Percentiles rank a stretch among this genome's conserved stretches.
These are phyloP conservation scores for Colletotrichum sp. DNA, from an alignment of 2,329 filamentous ascomycete species.

Conservation along the genomic window DNA sequence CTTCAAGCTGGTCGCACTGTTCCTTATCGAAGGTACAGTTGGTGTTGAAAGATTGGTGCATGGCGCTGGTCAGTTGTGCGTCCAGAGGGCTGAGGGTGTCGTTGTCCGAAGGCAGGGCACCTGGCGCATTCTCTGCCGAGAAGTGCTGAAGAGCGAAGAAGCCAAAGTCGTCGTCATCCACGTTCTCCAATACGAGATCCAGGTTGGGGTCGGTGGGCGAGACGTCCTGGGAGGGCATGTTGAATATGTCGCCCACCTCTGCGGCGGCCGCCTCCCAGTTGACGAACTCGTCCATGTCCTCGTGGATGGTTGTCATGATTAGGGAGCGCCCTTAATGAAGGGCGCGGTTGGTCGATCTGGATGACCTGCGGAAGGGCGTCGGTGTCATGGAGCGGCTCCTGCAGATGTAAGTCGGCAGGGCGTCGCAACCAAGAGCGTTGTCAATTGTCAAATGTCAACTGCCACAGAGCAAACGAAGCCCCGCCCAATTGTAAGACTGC, in stretches of 20 bases:
- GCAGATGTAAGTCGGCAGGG: constrained; percentile 12
- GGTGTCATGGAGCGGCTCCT: background rate
- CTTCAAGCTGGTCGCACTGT: constrained; percentile 24
- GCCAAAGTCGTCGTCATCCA: constrained; percentile 63
- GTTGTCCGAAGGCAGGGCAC: constrained; percentile 6
- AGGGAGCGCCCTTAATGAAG: constrained; percentile 1
- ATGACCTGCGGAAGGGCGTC: constrained; percentile 14
- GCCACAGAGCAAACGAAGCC: constrained; percentile 5
- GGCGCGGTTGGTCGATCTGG: background rate
- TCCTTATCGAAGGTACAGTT: background rate
- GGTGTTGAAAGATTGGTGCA: background rate
- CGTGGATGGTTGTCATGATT: constrained; percentile 39
- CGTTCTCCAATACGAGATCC: constrained; percentile 59
- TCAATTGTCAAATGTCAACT: constrained; percentile 4
- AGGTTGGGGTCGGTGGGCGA: constrained; percentile 45
- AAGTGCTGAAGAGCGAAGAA: constrained; percentile 66
- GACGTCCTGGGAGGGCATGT: constrained; percentile 38
- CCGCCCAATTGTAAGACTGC: constrained; percentile 8
- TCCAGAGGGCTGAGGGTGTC: background rate
- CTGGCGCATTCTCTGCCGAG: constrained; percentile 42
- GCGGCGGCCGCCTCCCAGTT: constrained; percentile 61
- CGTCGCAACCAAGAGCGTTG: background rate
- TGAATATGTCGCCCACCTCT: constrained; percentile 35
- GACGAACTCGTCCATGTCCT: constrained; percentile 68
- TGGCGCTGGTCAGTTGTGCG: background rate